Evolutionary conservation across 2,329 filamentous ascomycete genomes (phyloP).

Genomic region (Sclerotinia spermophila): DNA sequence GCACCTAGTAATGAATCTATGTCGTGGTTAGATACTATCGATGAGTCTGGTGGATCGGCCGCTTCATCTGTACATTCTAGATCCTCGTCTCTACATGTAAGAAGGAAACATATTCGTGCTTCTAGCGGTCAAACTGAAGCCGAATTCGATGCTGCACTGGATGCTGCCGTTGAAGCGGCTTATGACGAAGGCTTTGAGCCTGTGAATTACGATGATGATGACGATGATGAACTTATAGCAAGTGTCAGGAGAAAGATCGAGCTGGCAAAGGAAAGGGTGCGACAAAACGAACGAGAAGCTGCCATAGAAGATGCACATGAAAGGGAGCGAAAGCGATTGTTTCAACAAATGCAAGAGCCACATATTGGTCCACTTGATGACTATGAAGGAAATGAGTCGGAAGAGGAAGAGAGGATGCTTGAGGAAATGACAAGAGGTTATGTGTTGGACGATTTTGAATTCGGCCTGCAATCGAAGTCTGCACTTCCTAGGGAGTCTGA

Average conservation of each 20-base stretch:
- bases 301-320: conserved; percentile 58
- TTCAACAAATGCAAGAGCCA: conserved; percentile 26
- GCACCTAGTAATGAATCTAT: conserved; percentile 74
- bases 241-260: conserved; percentile 66
- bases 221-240: conserved; percentile 46
- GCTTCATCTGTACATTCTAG: conserved; percentile 78
- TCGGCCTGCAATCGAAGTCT: conserved; percentile 64
- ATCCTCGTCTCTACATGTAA: conserved; percentile 65
- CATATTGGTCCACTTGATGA: conserved; percentile 50
- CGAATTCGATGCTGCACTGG: conserved; percentile 89
- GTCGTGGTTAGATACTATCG: conserved; percentile 92
- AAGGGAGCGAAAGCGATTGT: conserved; percentile 49
- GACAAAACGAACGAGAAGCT: conserved; percentile 69
- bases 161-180: conserved; percentile 92
- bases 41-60: conserved; percentile 80
- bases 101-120: conserved; percentile 65
- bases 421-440: conserved; percentile 88
- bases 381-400: conserved; percentile 61
- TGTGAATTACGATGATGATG: conserved; percentile 46
- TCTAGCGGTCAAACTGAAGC: conserved; percentile 73
- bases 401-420: conserved; percentile 71
- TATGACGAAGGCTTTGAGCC: conserved; percentile 91
- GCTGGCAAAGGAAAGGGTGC: conserved; percentile 69
- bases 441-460: conserved; percentile 77
- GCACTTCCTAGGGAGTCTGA: conserved; percentile 74